Conservation (phyloP, 2,329 filamentous ascomycete species). For the Colletotrichum sansevieriae region DNA sequence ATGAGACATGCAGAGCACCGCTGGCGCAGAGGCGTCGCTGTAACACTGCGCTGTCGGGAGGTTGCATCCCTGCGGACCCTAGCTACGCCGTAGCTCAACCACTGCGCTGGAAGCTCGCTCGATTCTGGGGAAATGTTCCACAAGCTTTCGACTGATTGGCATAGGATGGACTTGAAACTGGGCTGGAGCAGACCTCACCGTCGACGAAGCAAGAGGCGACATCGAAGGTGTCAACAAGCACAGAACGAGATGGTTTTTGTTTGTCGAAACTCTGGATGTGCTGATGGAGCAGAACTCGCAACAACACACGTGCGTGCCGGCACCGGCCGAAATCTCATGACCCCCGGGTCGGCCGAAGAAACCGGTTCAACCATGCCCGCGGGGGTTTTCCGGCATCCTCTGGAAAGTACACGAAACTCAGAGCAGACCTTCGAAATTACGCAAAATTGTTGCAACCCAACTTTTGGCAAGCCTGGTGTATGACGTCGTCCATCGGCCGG, state of each 20-base stretch:
- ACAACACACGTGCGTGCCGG: constrained; percentile 1
- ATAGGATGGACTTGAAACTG: constrained; percentile 5
- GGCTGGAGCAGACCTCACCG: neutral
- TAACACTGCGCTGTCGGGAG: neutral
- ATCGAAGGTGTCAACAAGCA: neutral
- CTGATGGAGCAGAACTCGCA: neutral
- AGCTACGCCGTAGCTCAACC: neutral
- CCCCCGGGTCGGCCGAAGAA: no score
- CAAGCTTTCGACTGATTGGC: constrained; percentile 5
- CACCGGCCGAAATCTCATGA: constrained; percentile 12
- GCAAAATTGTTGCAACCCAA: no score
- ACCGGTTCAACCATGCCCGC: neutral
- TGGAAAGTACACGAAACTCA: neutral
- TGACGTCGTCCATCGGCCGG: neutral
- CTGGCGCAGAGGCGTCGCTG: neutral
- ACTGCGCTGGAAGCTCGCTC: neutral
- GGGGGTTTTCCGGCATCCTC: neutral
- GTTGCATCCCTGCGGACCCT: neutral
- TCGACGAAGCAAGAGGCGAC: fast-evolving
- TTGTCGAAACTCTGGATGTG: no score
- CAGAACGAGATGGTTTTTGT: neutral
- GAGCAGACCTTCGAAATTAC: neutral
- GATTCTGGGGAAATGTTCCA: constrained; percentile 23
- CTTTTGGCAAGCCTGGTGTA: neutral
- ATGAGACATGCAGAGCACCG: constrained; percentile 7